These are phyloP conservation scores for Calocybe indica DNA, from an alignment of 768 basidiomycete genomes.

Conservation along the genomic window DNA sequence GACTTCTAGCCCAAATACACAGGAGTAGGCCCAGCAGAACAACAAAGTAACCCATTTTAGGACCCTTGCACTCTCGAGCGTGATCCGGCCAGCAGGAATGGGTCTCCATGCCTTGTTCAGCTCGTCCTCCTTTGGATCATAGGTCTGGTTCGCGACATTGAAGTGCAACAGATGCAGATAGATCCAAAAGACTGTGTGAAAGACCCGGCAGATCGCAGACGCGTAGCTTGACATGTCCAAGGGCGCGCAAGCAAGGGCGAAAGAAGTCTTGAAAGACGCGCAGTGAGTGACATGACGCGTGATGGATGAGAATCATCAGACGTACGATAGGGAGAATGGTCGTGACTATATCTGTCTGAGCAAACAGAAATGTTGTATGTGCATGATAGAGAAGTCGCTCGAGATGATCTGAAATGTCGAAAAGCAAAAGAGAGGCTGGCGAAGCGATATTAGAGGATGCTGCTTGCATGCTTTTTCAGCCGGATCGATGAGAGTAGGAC, in stretches of 20 bases:
- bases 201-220: constrained; percentile 12
- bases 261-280: constrained; percentile 13
- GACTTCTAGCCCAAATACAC: constrained; percentile 22
- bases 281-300: neutral
- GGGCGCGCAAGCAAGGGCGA: constrained; percentile 18
- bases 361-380: constrained; percentile 30
- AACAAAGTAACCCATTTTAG: constrained; percentile 27
- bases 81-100: constrained; percentile 36
- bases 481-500: too few species aligned
- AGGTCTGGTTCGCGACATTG: constrained; percentile 38
- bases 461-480: too few species aligned
- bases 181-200: constrained; percentile 33
- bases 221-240: constrained; percentile 5
- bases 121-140: constrained; percentile 35
- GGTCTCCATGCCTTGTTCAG: constrained; percentile 42
- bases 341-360: constrained; percentile 40
- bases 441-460: too few species aligned
- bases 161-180: constrained; percentile 41
- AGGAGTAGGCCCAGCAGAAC: constrained; percentile 17
- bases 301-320: neutral
- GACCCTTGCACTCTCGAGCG: constrained; percentile 30
- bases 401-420: too few species aligned
- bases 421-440: too few species aligned
- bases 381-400: constrained; percentile 10
- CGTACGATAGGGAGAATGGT: constrained; percentile 42